These are phyloP conservation scores for Wallacemonas sp. DNA, from an alignment of 208 protist species.

Conservation along the genomic window DNA sequence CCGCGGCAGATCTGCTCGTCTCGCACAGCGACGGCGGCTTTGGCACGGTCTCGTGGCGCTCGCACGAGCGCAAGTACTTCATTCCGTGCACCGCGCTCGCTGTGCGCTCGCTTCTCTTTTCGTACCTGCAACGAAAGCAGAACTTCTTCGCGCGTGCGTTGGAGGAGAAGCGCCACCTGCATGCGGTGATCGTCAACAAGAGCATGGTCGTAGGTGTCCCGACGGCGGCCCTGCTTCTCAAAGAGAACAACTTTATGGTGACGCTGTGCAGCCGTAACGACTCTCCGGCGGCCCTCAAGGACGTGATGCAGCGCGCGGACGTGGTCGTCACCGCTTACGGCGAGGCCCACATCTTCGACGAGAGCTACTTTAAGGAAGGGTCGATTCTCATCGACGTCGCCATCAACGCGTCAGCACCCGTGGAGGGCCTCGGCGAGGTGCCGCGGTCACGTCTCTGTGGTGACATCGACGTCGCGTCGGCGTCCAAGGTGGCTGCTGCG, in stretches of 20 bases:
- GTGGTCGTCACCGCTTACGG: slow-evolving; percentile 95
- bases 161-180: slow-evolving; percentile 28
- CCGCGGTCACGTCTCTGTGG: slow-evolving; percentile 48
- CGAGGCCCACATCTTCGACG: slow-evolving; percentile 74
- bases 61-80: slow-evolving; percentile 59
- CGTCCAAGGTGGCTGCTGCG: slow-evolving; percentile 50
- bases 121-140: slow-evolving; percentile 36
- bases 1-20: slow-evolving; percentile 17
- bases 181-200: slow-evolving; percentile 94
- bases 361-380: slow-evolving; percentile 85
- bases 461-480: slow-evolving; percentile 82
- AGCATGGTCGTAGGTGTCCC: slow-evolving; percentile 94
- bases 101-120: slow-evolving; percentile 61
- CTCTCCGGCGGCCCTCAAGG: slow-evolving; percentile 50
- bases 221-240: slow-evolving; percentile 85
- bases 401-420: slow-evolving; percentile 79
- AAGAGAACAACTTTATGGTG: slow-evolving; percentile 86
- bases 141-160: slow-evolving; percentile 9
- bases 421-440: background rate
- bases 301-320: slow-evolving; percentile 67
- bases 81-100: slow-evolving; percentile 68
- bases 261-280: slow-evolving; percentile 92
- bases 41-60: slow-evolving; percentile 27
- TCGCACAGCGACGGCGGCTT: slow-evolving; percentile 20
- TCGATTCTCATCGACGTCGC: slow-evolving; percentile 97